phyloP scores from a whole-genome alignment of 2,329 filamentous ascomycete species.

The Nemania serpens region DNA sequence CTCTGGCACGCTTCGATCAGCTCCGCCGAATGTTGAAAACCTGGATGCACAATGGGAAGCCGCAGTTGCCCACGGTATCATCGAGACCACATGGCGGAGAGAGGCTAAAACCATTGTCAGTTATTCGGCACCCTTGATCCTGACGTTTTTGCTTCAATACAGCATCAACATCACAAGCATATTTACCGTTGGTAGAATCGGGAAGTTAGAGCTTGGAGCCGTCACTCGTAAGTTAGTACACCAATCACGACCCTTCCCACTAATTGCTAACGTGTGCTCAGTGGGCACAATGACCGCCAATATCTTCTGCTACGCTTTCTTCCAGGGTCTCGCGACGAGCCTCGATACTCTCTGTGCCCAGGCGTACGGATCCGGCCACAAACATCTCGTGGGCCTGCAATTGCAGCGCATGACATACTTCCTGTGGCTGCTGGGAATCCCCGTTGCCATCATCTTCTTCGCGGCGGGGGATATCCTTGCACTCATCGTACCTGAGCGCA shows the following conservation, averaged over 20 bases:
- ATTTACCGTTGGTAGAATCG: constrained; percentile 77
- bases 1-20: constrained; percentile 50
- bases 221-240: constrained; percentile 53
- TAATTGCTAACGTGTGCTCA: constrained; percentile 32
- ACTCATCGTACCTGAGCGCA: constrained; percentile 69
- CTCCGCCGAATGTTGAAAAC: constrained; percentile 56
- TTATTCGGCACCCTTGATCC: constrained; percentile 72
- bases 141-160: constrained; percentile 80
- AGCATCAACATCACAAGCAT: constrained; percentile 82
- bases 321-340: constrained; percentile 85
- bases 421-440: constrained; percentile 71
- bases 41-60: constrained; percentile 82
- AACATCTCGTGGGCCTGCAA: constrained; percentile 83
- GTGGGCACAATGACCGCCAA: constrained; percentile 79
- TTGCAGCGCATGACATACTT: constrained; percentile 82
- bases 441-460: constrained; percentile 72
- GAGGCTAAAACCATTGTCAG: constrained; percentile 79
- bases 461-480: constrained; percentile 68
- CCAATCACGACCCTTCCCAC: not conserved
- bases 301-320: constrained; percentile 77
- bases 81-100: constrained; percentile 88
- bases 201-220: constrained; percentile 70
- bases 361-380: constrained; percentile 89
- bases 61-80: constrained; percentile 77
- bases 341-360: constrained; percentile 93